Evolutionary conservation across 169 alveolate genomes (phyloP), one percentile per base, ranked within the genome.

Genomic region (Plasmodium malariae): DNA sequence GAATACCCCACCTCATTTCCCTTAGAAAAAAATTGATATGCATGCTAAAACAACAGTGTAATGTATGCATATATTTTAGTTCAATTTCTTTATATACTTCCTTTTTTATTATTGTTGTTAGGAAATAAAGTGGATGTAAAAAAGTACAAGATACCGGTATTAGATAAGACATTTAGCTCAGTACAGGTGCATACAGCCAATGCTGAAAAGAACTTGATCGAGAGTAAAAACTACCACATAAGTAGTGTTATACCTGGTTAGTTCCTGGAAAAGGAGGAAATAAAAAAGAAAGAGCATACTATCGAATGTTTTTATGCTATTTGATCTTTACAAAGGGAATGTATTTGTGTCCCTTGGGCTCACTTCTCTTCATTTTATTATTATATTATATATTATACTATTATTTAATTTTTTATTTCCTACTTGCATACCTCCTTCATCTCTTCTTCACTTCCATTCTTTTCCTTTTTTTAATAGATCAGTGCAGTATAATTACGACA

Each of bases 221-320:
- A 70, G 7, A 70, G 83, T 14, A 70, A 70, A 70, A 24, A 21
- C 32, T 70, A 70, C 63, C 51, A 70, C 54, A 45, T 70, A 12
- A 36, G 6, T 3, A 70, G 30, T 9, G 12, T 34, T 24, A 70
- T 70, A 9, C 83, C 83, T 6, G 83, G 83, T 70, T 19, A 48
- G 65, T 43, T n/a, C 14, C 19, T 3, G 0, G 14, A 0, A 32
- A 63, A 40, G 45, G 17, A 7, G 17, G 14, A n/a, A 19, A 11
- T 28, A 0, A 12, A 51, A 21, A 17, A 19, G 36, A 5, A 21
- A 7, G 19, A 24, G n/a, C n/a, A n/a, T n/a, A n/a, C n/a, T n/a
- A n/a, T n/a, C n/a, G n/a, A n/a, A n/a, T n/a, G n/a, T n/a, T n/a
- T n/a, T n/a, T n/a, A n/a, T n/a, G n/a, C n/a, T n/a, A n/a, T n/a